Evolutionary conservation across 2,329 filamentous ascomycete genomes (phyloP).

Genomic region (Aspergillus luchuensis): DNA sequence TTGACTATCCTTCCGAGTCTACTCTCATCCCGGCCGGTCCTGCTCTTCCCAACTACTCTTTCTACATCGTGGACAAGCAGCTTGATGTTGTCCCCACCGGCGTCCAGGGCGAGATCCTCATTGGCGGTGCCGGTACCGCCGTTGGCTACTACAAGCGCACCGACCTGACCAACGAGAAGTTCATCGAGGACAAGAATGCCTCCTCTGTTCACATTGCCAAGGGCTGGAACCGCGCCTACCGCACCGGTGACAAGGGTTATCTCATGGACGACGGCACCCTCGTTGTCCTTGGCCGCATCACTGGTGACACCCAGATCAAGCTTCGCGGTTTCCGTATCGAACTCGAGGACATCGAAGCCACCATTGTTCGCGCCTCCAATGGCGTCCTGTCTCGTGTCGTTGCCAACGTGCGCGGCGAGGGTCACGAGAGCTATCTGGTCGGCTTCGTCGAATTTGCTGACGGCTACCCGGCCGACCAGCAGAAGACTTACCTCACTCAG

Average conservation of each 20-base stretch:
- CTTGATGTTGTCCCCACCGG: conserved; percentile 44
- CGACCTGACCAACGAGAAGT: conserved; percentile 21
- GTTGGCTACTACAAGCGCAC: conserved; percentile 21
- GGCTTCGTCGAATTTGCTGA: no score
- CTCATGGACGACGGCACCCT: conserved; percentile 30
- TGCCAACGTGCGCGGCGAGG: neutral
- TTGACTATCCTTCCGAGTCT: conserved; percentile 10
- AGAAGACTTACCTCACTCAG: neutral
- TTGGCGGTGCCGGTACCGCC: conserved; percentile 35
- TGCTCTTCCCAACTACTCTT: conserved; percentile 40
- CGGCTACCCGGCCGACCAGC: neutral
- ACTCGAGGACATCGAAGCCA: conserved; percentile 46
- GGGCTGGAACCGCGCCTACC: conserved; percentile 16
- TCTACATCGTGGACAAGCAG: conserved; percentile 47
- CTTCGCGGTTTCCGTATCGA: conserved; percentile 44
- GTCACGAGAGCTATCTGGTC: no score
- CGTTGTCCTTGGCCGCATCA: conserved; percentile 28
- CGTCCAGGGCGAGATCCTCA: conserved; percentile 46
- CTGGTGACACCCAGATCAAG: conserved; percentile 30
- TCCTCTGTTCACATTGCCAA: no score
- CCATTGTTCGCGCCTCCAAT: neutral
- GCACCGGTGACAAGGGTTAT: conserved; percentile 33
- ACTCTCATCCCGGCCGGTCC: conserved; percentile 19
- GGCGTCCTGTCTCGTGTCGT: neutral
- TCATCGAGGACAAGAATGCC: conserved; percentile 14